Percentiles rank a stretch among this genome's conserved stretches.
These are phyloP conservation scores for Sporothrix phasma DNA, from an alignment of 2,329 filamentous ascomycete species.

Conservation along the genomic window DNA sequence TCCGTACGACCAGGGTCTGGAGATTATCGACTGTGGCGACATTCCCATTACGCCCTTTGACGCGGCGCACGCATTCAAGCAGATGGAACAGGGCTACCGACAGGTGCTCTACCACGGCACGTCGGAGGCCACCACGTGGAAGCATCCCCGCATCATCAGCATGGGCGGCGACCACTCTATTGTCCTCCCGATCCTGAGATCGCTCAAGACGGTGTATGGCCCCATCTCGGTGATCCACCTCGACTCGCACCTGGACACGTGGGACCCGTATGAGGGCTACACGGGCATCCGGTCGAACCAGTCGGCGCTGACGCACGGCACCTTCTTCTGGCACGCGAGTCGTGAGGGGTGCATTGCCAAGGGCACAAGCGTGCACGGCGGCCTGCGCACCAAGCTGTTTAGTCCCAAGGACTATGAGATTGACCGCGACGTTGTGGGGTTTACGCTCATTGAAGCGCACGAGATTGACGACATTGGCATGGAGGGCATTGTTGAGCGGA, in stretches of 20 bases:
- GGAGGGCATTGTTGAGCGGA: slow-evolving; percentile 11
- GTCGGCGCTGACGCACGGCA: slow-evolving; percentile 74
- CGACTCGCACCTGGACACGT: slow-evolving; percentile 24
- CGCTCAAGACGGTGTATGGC: slow-evolving; percentile 23
- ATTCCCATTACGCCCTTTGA: slow-evolving; percentile 20
- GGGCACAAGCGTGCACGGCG: slow-evolving; percentile 43
- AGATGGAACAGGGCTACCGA: slow-evolving; percentile 20
- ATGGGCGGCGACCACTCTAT: slow-evolving; percentile 26
- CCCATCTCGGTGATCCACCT: slow-evolving; percentile 26
- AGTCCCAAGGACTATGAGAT: slow-evolving; percentile 43
- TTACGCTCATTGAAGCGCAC: slow-evolving; percentile 65
- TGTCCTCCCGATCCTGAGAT: slow-evolving; percentile 23
- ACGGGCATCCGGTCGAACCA: slow-evolving; percentile 67
- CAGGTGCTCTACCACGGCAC: slow-evolving; percentile 13
- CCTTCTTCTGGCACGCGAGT: slow-evolving; percentile 75
- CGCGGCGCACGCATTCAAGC: slow-evolving; percentile 19
- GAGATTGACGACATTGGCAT: slow-evolving; percentile 34
- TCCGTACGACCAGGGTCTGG: slow-evolving; percentile 13
- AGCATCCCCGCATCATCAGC: slow-evolving; percentile 18
- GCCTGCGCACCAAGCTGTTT: slow-evolving; percentile 6
- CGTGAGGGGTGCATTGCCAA: slow-evolving; percentile 74
- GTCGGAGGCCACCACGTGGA: slow-evolving; percentile 10
- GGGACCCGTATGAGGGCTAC: slow-evolving; percentile 50
- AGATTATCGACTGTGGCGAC: slow-evolving; percentile 19
- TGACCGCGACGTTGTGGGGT: slow-evolving; percentile 74